Percentiles rank a stretch among this genome's conserved stretches.
These are phyloP conservation scores for Pythium phragmiticola DNA, from an alignment of 352 stramenopile species.

Conservation along the genomic window DNA sequence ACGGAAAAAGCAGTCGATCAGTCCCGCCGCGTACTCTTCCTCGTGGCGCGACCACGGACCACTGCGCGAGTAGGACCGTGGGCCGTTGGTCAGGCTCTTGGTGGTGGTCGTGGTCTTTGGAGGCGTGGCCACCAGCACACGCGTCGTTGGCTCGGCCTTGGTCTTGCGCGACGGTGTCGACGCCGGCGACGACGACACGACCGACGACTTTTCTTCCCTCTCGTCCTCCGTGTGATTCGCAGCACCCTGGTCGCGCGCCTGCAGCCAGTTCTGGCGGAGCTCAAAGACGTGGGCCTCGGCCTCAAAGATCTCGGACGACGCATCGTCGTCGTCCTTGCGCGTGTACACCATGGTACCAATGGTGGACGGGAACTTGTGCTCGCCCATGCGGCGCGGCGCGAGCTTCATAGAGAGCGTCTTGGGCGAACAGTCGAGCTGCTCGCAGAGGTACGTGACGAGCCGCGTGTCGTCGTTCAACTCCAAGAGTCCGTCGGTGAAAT, in stretches of 20 bases:
- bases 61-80: constrained; percentile 43
- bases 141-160: constrained; percentile 10
- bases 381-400: constrained; percentile 43
- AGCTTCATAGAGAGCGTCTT: constrained; percentile 76
- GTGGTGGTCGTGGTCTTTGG: neutral
- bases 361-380: constrained; percentile 59
- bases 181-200: constrained; percentile 4
- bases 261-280: constrained; percentile 44
- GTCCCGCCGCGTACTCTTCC: constrained; percentile 57
- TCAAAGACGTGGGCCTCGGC: constrained; percentile 47
- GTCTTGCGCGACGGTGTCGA: constrained; percentile 20
- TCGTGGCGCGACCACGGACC: constrained; percentile 70
- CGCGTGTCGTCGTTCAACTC: constrained; percentile 52
- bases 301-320: constrained; percentile 52
- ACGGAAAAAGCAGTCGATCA: constrained; percentile 73
- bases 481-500: constrained; percentile 56
- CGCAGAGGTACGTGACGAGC: constrained; percentile 58
- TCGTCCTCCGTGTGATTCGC: constrained; percentile 3
- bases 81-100: constrained; percentile 24
- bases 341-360: constrained; percentile 55
- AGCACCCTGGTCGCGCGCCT: constrained; percentile 28
- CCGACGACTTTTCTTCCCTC: constrained; percentile 9
- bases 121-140: neutral
- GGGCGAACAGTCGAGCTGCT: constrained; percentile 47
- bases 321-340: constrained; percentile 36